Evolutionary conservation across 345 rosid genomes (phyloP).

Genomic region (Balakata baccata): DNA sequence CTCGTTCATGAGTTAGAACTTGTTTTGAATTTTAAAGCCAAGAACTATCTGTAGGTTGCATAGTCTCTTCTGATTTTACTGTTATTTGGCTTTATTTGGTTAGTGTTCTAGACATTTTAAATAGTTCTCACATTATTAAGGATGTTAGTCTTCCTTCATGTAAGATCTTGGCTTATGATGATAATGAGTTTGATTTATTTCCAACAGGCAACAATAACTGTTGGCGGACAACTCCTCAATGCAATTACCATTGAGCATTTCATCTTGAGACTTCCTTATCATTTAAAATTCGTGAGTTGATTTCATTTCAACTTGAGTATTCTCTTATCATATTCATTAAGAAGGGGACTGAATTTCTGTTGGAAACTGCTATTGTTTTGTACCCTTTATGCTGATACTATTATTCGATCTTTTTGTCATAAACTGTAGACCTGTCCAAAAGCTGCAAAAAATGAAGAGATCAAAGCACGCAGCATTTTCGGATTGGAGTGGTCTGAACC

Average conservation of each 20-base stretch:
- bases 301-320: not conserved
- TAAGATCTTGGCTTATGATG: not conserved
- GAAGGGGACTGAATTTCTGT: not conserved
- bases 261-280: constrained; percentile 87
- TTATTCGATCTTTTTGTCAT: not conserved
- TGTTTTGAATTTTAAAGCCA: not conserved
- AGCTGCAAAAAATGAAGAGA: constrained; percentile 66
- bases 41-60: not conserved
- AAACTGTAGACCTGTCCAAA: constrained; percentile 57
- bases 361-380: not conserved
- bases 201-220: constrained; percentile 65
- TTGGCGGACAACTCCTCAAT: constrained; percentile 71
- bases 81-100: not conserved
- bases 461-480: constrained; percentile 57
- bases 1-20: not conserved
- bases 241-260: constrained; percentile 89
- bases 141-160: not conserved
- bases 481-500: constrained; percentile 92
- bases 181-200: constrained; percentile 9
- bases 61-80: not conserved
- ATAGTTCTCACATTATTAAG: not conserved
- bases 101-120: not conserved
- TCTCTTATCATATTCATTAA: not conserved
- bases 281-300: constrained; percentile 71
- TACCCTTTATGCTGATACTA: not conserved